Percentiles rank a stretch among this genome's conserved stretches.
phyloP scores from a whole-genome alignment of 495 filamentous ascomycete genomes.

The Amorphotheca resinae region DNA sequence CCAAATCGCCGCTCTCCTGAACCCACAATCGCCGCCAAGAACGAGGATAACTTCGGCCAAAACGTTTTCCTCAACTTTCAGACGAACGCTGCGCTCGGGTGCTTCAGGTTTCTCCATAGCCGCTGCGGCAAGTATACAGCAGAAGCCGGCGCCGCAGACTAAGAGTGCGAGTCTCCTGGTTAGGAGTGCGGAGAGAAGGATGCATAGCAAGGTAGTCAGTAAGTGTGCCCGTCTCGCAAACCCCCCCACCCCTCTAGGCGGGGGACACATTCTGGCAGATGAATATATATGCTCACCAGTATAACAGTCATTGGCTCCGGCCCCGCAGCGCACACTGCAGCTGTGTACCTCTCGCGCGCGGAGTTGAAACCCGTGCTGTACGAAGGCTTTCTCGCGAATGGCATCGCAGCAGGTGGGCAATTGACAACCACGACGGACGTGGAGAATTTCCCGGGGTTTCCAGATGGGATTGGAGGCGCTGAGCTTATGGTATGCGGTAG shows the following conservation, averaged over 20 bases:
- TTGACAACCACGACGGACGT: slow-evolving; percentile 96
- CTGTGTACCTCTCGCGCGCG: slow-evolving; percentile 88
- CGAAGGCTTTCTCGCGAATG: slow-evolving; percentile 95
- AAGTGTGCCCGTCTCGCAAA: slow-evolving; percentile 33
- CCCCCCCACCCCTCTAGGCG: neutral
- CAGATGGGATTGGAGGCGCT: slow-evolving; percentile 68
- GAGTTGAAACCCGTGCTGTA: slow-evolving; percentile 88
- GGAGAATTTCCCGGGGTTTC: slow-evolving; percentile 96
- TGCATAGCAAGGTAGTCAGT: slow-evolving; percentile 75
- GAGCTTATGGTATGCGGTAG: slow-evolving; percentile 59
- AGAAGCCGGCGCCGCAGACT: slow-evolving; percentile 36
- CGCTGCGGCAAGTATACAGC: slow-evolving; percentile 52
- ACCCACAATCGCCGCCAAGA: neutral
- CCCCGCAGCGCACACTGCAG: slow-evolving; percentile 93
- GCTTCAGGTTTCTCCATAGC: slow-evolving; percentile 43
- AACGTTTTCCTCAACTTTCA: slow-evolving; percentile 75
- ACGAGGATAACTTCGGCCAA: slow-evolving; percentile 38
- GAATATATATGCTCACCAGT: slow-evolving; percentile 8
- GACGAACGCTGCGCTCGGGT: slow-evolving; percentile 42
- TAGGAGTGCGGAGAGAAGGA: slow-evolving; percentile 29
- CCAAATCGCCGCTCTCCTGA: neutral
- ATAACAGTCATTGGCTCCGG: slow-evolving; percentile 66
- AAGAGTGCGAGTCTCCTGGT: slow-evolving; percentile 24
- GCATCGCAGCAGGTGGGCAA: slow-evolving; percentile 91
- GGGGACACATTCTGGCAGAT: too few species aligned